Evolutionary conservation across 2,329 filamentous ascomycete genomes (phyloP).

Genomic region (Orbilia ellipsospora): DNA sequence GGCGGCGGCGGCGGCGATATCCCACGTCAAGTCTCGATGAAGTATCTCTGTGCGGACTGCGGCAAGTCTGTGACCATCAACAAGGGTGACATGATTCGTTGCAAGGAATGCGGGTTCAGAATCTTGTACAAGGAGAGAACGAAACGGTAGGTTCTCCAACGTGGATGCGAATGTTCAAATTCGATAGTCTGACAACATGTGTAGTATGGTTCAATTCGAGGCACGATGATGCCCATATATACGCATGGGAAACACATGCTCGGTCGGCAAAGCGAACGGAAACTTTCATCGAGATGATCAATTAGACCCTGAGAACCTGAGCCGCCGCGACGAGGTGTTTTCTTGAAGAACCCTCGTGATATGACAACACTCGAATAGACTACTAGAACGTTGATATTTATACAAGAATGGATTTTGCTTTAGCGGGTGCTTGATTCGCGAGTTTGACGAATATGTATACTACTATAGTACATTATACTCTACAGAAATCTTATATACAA

Average conservation of each 20-base stretch:
- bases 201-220: conserved; percentile 98
- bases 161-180: conserved; percentile 20
- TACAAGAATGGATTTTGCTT: conserved; percentile 19
- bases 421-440: conserved; percentile 34
- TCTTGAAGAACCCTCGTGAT: not conserved
- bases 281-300: too few relatives aligned
- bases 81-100: conserved; percentile 82
- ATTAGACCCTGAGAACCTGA: too few relatives aligned
- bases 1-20: conserved; percentile 60
- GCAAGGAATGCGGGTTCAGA: conserved; percentile 92
- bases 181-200: conserved; percentile 57
- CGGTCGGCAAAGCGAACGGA: too few relatives aligned
- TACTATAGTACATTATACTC: conserved; percentile 39
- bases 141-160: conserved; percentile 76
- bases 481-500: conserved; percentile 26
- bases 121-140: conserved; percentile 98
- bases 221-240: conserved; percentile 72
- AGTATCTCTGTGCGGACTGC: conserved; percentile 86
- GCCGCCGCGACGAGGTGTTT: too few relatives aligned
- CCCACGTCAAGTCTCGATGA: conserved; percentile 69
- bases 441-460: conserved; percentile 43
- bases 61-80: conserved; percentile 79
- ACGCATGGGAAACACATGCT: too few relatives aligned
- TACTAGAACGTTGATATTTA: too few relatives aligned
- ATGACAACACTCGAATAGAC: not conserved